phyloP scores from a whole-genome alignment of 306 rosid genomes.

The Vigna angularis region DNA sequence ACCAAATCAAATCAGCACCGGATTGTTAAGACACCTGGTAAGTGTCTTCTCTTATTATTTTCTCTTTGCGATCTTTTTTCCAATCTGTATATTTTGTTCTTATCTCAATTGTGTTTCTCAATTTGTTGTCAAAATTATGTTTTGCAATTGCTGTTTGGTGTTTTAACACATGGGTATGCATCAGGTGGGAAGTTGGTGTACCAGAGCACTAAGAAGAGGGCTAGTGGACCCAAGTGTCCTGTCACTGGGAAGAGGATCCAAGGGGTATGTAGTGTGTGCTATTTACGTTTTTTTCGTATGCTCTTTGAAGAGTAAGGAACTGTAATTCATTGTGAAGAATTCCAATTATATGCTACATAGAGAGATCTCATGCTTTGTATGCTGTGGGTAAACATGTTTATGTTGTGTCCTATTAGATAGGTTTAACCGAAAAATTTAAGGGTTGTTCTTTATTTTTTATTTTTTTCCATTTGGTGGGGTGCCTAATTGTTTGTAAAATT shows the following conservation, averaged over 20 bases:
- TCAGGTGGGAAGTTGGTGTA: constrained; percentile 87
- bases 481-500: not conserved
- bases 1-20: constrained; percentile 91
- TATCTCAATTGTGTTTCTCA: not conserved
- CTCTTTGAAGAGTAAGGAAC: not conserved
- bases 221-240: constrained; percentile 94
- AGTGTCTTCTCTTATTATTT: not conserved
- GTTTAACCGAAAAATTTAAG: not conserved
- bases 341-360: not conserved
- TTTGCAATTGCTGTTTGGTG: not conserved
- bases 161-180: constrained; percentile 9
- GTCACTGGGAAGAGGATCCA: constrained; percentile 96
- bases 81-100: not conserved
- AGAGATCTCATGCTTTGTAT: not conserved
- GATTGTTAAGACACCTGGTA: constrained; percentile 90
- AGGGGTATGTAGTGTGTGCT: constrained; percentile 58
- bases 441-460: not conserved
- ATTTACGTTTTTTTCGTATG: not conserved
- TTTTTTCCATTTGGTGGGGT: not conserved
- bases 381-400: not conserved
- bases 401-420: not conserved
- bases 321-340: not conserved
- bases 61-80: no score
- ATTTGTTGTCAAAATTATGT: not conserved
- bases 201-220: constrained; percentile 88